Conservation (phyloP, 257 asterid genomes). For the Rehmannia glutinosa region DNA sequence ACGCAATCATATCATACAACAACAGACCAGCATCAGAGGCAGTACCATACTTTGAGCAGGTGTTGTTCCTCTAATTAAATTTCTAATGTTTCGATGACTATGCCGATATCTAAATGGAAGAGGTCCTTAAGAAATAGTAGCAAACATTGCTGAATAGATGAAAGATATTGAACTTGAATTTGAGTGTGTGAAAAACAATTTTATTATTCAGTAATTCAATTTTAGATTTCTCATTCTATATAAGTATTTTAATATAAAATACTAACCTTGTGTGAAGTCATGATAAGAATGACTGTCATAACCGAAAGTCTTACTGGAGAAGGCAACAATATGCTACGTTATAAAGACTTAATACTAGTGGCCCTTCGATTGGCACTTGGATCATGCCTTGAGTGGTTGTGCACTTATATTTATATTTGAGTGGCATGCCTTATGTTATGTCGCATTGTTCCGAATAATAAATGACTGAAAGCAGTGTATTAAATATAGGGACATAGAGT, state of each 20-base stretch:
- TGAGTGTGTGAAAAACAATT: too few relatives aligned
- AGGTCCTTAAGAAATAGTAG: background rate
- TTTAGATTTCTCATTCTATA: background rate
- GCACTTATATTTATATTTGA: background rate
- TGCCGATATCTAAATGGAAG: background rate
- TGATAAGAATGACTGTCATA: background rate
- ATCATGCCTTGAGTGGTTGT: background rate
- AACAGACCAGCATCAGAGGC: constrained; percentile 95
- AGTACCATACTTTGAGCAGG: constrained; percentile 97
- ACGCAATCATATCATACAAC: constrained; percentile 90
- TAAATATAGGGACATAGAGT: background rate
- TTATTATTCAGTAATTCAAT: too few relatives aligned
- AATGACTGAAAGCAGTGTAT: background rate
- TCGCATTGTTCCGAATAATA: background rate
- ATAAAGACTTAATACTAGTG: too few relatives aligned
- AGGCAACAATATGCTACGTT: too few relatives aligned
- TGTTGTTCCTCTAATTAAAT: constrained; percentile 13
- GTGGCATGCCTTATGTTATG: background rate
- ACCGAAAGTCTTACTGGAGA: too few relatives aligned
- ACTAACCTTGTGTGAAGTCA: background rate
- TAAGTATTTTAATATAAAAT: background rate
- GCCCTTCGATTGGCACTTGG: background rate
- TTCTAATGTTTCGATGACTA: background rate
- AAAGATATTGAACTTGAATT: background rate
- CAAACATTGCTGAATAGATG: background rate